These are phyloP conservation scores for Scheffersomyces illinoinensis DNA, from an alignment of 1,139 yeast genomes.

Conservation along the genomic window DNA sequence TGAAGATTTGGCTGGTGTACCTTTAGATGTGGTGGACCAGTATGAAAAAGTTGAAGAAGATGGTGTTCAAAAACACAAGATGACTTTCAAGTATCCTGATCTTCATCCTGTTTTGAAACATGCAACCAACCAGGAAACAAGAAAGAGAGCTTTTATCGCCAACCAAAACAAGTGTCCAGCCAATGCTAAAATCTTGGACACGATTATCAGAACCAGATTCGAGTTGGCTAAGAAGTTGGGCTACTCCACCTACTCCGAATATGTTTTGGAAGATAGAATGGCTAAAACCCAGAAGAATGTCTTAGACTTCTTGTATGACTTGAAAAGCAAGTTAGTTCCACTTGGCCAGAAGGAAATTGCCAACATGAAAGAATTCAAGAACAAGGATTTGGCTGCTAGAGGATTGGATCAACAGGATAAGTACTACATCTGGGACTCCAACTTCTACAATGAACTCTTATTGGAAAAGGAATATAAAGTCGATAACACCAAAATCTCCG, in stretches of 20 bases:
- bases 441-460: conserved; percentile 62
- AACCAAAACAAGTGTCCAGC: conserved; percentile 65
- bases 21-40: conserved; percentile 58
- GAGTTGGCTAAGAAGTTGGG: conserved; percentile 65
- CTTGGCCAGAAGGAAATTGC: conserved; percentile 58
- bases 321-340: conserved; percentile 57
- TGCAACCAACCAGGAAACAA: conserved; percentile 62
- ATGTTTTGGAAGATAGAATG: conserved; percentile 74
- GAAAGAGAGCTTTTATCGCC: conserved; percentile 64
- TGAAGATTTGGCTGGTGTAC: conserved; percentile 74
- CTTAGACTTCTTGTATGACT: conserved; percentile 58
- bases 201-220: conserved; percentile 62
- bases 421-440: conserved; percentile 74
- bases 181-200: conserved; percentile 59
- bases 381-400: conserved; percentile 46
- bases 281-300: conserved; percentile 69
- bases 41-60: conserved; percentile 50
- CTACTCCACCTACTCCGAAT: conserved; percentile 66
- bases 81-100: conserved; percentile 83
- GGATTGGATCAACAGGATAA: conserved; percentile 42
- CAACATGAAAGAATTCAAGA: conserved; percentile 52
- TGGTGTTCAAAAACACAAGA: conserved; percentile 50
- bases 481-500: conserved; percentile 69
- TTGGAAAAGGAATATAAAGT: conserved; percentile 70
- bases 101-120: conserved; percentile 72